Evolutionary conservation across 1,284 basidiomycete species (phyloP).

Genomic region (Meripilus lineatus): DNA sequence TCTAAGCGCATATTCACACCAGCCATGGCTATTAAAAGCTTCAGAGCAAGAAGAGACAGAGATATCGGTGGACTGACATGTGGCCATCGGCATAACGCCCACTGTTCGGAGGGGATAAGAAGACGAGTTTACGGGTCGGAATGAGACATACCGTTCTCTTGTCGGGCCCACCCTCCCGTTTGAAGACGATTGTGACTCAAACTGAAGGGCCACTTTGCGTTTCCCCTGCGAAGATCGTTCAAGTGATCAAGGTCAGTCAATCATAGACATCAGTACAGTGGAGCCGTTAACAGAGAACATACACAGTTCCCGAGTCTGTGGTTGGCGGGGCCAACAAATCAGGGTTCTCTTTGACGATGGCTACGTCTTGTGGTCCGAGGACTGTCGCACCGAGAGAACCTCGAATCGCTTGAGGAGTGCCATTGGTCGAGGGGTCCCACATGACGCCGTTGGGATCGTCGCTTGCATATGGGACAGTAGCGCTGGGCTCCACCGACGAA

Average conservation of each 20-base stretch:
- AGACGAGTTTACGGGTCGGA: no score
- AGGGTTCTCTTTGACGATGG: slow-evolving; percentile 51
- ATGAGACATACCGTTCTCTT: slow-evolving; percentile 51
- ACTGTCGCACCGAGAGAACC: slow-evolving; percentile 45
- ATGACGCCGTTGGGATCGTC: slow-evolving; percentile 49
- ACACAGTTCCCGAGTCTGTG: slow-evolving; percentile 64
- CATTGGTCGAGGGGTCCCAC: slow-evolving; percentile 25
- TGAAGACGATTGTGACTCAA: slow-evolving; percentile 67
- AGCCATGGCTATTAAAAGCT: slow-evolving; percentile 42
- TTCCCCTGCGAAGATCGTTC: slow-evolving; percentile 36
- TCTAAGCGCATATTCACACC: slow-evolving; percentile 70
- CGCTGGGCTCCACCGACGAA: slow-evolving; percentile 10
- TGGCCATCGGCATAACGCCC: slow-evolving; percentile 56
- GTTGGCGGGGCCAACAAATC: slow-evolving; percentile 61
- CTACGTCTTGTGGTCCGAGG: slow-evolving; percentile 51
- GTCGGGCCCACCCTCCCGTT: slow-evolving; percentile 70
- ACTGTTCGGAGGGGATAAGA: slow-evolving; percentile 30
- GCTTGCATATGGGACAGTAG: slow-evolving; percentile 43
- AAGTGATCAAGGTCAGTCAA: no score
- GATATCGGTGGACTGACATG: slow-evolving; percentile 30
- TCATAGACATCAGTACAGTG: background rate
- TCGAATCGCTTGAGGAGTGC: slow-evolving; percentile 32
- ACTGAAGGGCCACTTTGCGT: slow-evolving; percentile 70
- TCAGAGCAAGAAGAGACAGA: slow-evolving; percentile 4
- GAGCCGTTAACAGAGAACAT: slow-evolving; percentile 19